A percentile compares a stretch with the other conserved stretches of the same genome.
phyloP scores from a whole-genome alignment of 805 yeast genomes.

The Myxozyma mucilagina region DNA sequence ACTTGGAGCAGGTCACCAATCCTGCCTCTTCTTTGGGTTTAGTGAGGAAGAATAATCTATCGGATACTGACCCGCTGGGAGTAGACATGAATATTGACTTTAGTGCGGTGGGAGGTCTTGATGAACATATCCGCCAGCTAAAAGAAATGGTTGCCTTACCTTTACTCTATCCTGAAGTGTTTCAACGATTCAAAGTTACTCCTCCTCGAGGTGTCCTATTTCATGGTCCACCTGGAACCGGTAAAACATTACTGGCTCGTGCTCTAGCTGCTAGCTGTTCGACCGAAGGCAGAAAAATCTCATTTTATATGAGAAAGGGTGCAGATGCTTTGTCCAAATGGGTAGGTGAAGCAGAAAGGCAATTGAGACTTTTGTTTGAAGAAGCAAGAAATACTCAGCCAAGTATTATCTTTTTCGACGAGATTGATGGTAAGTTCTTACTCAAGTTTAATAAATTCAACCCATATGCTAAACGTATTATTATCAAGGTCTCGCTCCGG shows the following conservation, averaged over 20 bases:
- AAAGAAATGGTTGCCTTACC: constrained; percentile 98
- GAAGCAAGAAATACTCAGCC: constrained; percentile 97
- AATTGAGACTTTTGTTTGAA: constrained; percentile 83
- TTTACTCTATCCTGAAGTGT: constrained; percentile 86
- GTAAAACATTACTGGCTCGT: constrained; percentile 96
- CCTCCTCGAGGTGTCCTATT: constrained; percentile 97
- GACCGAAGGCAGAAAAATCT: constrained; percentile 77
- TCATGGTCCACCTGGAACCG: constrained; percentile 99
- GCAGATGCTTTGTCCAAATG: constrained; percentile 96
- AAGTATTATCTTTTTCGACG: constrained; percentile 93
- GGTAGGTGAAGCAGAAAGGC: constrained; percentile 99
- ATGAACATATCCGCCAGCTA: constrained; percentile 82
- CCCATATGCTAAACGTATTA: no score
- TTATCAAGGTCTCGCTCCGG: constrained; percentile 70
- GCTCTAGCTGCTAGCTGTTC: constrained; percentile 96
- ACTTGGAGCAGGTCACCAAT: constrained; percentile 33
- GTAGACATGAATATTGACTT: constrained; percentile 83
- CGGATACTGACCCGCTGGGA: constrained; percentile 93
- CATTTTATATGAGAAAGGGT: constrained; percentile 97
- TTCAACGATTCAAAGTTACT: constrained; percentile 82
- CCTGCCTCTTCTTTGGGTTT: constrained; percentile 32
- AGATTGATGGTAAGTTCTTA: constrained; percentile 71
- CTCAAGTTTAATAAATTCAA: not conserved
- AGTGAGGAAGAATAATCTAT: constrained; percentile 59
- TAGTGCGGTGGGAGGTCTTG: constrained; percentile 86